Evolutionary conservation across 257 asterid species (phyloP), one percentile per base, ranked within the genome.

Genomic region (Lithospermum erythrorhizon): DNA sequence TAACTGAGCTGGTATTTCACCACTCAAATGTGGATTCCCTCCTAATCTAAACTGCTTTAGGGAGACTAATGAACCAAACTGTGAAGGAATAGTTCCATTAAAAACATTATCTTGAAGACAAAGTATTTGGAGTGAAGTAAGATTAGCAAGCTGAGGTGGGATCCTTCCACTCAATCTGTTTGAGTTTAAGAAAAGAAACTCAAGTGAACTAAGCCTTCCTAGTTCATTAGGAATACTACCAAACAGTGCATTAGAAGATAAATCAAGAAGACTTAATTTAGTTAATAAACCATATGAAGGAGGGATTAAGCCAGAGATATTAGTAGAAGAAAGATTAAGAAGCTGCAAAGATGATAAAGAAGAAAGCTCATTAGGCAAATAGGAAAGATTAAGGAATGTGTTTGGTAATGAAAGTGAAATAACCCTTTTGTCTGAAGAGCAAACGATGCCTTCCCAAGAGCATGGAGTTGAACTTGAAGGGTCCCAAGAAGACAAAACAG

Each of bases 401-500:
- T 87, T 69, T 15, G 98, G 95, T 19, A 87, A 71, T 23, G 96
- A 90, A 24, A 90, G 74, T 18, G 98, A 90, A 55, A 83, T 87
- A 7, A 90, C 98, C 25, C 89, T 83, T 54, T 83, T 75, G 55
- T 83, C 82, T n/a, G 98, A 94, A 0, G 98, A 90, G 66, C 98
- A 90, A 17, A 96, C 85, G 0, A 90, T 67, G 22, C 98, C 98
- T 61, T 76, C 80, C 98, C 98, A 90, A 53, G 98, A 85, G 72
- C 98, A 90, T 5, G 98, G 98, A 0, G 82, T 87, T 53, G 75
- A 59, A 76, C 67, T 73, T 16, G 87, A 68, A 30, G 96, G 89
- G 74, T 76, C 63, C 98, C 96, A 90, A 0, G 98, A 62, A 52
- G 98, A 85, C 63, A 87, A 81, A 21, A 81, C 57, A 30, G 87